Evolutionary conservation across 2,329 filamentous ascomycete species (phyloP).

Genomic region (Orbilia javanica): DNA sequence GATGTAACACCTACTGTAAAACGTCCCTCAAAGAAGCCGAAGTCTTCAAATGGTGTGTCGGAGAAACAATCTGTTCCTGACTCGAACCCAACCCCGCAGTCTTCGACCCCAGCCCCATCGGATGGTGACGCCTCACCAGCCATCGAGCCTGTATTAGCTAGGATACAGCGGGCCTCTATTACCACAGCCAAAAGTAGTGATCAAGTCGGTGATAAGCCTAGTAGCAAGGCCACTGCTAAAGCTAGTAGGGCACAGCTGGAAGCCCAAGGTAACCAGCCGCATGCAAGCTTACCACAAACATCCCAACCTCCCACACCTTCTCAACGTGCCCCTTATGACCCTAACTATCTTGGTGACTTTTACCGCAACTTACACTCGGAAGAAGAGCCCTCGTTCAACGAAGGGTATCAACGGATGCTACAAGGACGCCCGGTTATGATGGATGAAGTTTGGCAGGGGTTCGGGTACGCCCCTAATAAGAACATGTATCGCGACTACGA

Average conservation of each 20-base stretch:
- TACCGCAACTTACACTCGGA: slow-evolving; percentile 1
- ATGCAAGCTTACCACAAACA: not conserved
- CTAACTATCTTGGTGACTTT: not conserved
- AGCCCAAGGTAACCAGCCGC: not conserved
- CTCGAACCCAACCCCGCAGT: not conserved
- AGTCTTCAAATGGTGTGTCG: not conserved
- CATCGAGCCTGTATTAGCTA: not conserved
- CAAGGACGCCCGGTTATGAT: not conserved
- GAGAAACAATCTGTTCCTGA: not conserved
- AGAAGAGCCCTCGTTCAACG: not conserved
- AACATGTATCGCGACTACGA: slow-evolving; percentile 10
- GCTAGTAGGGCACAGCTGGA: not conserved
- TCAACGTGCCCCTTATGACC: not conserved
- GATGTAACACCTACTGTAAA: slow-evolving; percentile 13
- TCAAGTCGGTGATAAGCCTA: not conserved
- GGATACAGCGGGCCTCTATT: slow-evolving; percentile 2
- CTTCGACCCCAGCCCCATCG: not conserved
- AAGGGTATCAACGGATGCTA: slow-evolving; percentile 7
- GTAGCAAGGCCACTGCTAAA: not conserved
- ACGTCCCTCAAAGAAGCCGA: slow-evolving; percentile 8
- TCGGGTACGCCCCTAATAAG: slow-evolving; percentile 8
- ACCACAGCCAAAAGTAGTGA: not conserved
- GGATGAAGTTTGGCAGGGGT: not conserved
- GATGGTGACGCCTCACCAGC: not conserved
- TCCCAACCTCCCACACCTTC: not conserved